Evolutionary conservation across 441 rosid species (phyloP).

Genomic region (Erysimum pusillum): DNA sequence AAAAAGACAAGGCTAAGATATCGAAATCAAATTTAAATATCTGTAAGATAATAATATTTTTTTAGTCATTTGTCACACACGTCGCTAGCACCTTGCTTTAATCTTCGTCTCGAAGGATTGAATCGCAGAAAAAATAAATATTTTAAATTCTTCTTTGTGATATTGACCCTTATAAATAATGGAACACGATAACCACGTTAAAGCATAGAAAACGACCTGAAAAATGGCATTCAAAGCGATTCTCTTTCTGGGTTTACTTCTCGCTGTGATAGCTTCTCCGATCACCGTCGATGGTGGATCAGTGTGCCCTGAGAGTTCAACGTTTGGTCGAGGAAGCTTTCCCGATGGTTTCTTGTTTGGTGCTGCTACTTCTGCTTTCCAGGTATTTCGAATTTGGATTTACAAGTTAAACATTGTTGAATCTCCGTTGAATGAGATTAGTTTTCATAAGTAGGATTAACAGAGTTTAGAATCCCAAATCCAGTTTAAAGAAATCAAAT

Average conservation of each 20-base stretch:
- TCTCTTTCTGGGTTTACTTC: conserved; percentile 42
- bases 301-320: conserved; percentile 37
- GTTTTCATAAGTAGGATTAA: neutral
- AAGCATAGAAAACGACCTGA: neutral
- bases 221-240: conserved; percentile 38
- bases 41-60: neutral
- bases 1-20: conserved; percentile 32
- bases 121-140: neutral
- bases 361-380: conserved; percentile 49
- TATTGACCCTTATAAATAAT: conserved; percentile 36
- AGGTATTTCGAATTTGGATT: conserved; percentile 37
- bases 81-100: conserved; percentile 40
- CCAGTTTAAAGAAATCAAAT: conserved; percentile 9
- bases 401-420: conserved; percentile 10
- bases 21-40: neutral
- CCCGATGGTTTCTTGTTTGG: conserved; percentile 52
- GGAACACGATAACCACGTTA: conserved; percentile 27
- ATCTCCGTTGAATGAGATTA: neutral
- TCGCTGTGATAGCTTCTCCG: conserved; percentile 35
- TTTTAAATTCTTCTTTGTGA: neutral
- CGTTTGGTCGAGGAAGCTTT: conserved; percentile 50
- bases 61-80: conserved; percentile 27
- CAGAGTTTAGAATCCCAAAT: neutral
- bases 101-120: conserved; percentile 50
- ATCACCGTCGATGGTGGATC: conserved; percentile 29